Evolutionary conservation across 306 rosid species (phyloP).

Genomic region (Acacia melanoxylon): DNA sequence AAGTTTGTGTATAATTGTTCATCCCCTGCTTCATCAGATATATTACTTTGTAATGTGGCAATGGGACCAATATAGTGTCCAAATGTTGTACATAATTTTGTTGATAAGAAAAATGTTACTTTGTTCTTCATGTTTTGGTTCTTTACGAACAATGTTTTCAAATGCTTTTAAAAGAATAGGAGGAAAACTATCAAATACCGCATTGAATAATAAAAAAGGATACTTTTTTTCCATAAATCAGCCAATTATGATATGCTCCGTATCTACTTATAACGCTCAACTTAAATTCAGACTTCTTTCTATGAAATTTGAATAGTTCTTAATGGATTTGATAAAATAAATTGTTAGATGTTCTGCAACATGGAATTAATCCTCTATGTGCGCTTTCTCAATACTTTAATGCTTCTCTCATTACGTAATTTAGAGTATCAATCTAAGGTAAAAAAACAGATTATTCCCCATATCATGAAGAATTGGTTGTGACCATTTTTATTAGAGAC

Average conservation of each 20-base stretch:
- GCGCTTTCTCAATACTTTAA: not conserved
- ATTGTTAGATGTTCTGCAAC: not conserved
- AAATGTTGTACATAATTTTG: slow-evolving; percentile 33
- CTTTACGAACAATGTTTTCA: not conserved
- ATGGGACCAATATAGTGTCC: not conserved
- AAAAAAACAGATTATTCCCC: not conserved
- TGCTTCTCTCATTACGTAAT: not conserved
- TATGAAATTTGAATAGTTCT: not conserved
- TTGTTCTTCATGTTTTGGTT: not conserved
- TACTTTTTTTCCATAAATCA: not conserved
- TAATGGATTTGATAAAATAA: not conserved
- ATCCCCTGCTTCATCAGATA: slow-evolving; percentile 15
- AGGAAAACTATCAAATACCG: not conserved
- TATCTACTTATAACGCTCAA: not conserved
- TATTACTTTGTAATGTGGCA: not conserved
- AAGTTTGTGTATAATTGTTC: not conserved
- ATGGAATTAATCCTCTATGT: not conserved
- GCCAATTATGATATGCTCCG: not conserved
- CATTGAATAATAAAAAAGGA: not conserved
- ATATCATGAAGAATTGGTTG: not conserved
- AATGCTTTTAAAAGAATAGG: not conserved
- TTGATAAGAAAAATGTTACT: not conserved
- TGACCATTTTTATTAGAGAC: not conserved
- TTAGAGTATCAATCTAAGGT: not conserved
- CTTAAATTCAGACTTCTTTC: not conserved